Percentiles rank a stretch among this genome's conserved stretches.
Conservation (phyloP, 2,329 filamentous ascomycete genomes). For the Paecilomyces sp. region DNA sequence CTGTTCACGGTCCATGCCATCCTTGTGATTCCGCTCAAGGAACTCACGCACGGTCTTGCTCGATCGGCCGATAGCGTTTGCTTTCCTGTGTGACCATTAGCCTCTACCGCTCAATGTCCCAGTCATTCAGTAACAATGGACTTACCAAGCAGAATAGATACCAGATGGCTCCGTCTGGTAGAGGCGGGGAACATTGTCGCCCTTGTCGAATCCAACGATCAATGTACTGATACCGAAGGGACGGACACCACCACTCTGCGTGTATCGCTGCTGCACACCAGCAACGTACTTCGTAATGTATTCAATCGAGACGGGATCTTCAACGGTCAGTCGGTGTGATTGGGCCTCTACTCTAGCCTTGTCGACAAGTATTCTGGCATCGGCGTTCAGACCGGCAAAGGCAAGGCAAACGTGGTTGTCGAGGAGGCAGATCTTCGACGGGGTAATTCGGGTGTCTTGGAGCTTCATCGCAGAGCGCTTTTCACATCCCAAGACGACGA, state of each 20-base stretch:
- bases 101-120: not conserved
- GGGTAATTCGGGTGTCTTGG: constrained; percentile 97
- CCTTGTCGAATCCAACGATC: constrained; percentile 96
- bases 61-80: constrained; percentile 94
- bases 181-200: constrained; percentile 77
- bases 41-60: constrained; percentile 99
- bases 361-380: constrained; percentile 95
- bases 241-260: constrained; percentile 93
- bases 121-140: not conserved
- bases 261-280: constrained; percentile 97
- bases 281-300: constrained; percentile 99
- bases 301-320: constrained; percentile 95
- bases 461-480: constrained; percentile 99
- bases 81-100: constrained; percentile 62
- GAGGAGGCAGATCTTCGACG: constrained; percentile 94
- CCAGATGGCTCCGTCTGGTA: constrained; percentile 99
- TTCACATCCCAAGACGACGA: constrained; percentile 95
- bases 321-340: constrained; percentile 92
- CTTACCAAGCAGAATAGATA: constrained; percentile 97
- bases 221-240: constrained; percentile 98
- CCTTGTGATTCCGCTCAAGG: constrained; percentile 97
- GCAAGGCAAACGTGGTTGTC: constrained; percentile 95
- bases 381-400: constrained; percentile 94
- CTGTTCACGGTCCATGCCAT: constrained; percentile 90
- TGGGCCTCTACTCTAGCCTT: constrained; percentile 96